These are phyloP conservation scores for Cyclostephanos invisitatus DNA, from an alignment of 108 stramenopile genomes.

Conservation along the genomic window DNA sequence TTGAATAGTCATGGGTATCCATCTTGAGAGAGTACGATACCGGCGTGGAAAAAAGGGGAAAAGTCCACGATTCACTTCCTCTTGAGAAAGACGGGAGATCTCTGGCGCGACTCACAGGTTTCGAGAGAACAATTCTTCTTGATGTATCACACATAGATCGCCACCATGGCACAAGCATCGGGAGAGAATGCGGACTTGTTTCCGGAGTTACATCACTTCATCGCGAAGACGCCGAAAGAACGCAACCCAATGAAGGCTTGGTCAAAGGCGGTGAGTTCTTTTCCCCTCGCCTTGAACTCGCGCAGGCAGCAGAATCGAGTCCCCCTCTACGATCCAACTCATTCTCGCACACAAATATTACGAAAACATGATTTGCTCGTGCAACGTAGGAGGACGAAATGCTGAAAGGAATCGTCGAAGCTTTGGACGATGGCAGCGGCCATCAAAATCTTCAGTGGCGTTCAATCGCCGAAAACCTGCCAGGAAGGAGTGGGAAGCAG, in stretches of 20 bases:
- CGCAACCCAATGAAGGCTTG: slow-evolving; percentile 4
- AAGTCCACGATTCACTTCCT: too few species aligned
- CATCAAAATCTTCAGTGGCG: slow-evolving; percentile 62
- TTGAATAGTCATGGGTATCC: too few species aligned
- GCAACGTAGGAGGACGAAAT: slow-evolving; percentile 5
- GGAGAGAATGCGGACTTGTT: background rate
- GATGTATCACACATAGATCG: background rate
- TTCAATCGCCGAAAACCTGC: slow-evolving; percentile 80
- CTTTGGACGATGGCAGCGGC: background rate
- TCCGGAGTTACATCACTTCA: background rate
- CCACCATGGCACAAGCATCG: background rate
- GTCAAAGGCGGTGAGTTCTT: slow-evolving; percentile 1
- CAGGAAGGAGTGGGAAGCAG: slow-evolving; percentile 95
- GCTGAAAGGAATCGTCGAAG: slow-evolving; percentile 5
- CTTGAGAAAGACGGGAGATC: too few species aligned
- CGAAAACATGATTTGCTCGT: background rate
- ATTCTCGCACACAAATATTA: background rate
- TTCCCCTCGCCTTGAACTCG: background rate
- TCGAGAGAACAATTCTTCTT: too few species aligned
- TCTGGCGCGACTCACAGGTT: too few species aligned
- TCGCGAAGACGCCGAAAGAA: slow-evolving; percentile 1
- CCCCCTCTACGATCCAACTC: background rate
- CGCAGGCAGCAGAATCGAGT: background rate
- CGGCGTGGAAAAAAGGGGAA: too few species aligned
- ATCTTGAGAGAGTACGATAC: too few species aligned